phyloP scores from a whole-genome alignment of 176 grass and related monocot species.

The Musa troglodytarum region DNA sequence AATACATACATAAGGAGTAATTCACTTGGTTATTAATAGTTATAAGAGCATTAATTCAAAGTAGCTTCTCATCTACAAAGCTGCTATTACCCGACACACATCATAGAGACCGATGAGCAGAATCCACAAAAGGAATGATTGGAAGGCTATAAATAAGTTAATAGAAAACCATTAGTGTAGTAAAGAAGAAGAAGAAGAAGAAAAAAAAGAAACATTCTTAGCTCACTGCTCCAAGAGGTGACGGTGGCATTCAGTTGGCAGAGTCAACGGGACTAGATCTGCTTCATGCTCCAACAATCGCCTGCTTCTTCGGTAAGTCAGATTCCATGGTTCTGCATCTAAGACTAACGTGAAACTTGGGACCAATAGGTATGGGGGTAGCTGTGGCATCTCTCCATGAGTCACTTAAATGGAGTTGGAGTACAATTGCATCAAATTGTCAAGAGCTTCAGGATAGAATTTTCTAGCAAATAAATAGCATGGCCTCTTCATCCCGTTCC shows the following conservation, averaged over 20 bases:
- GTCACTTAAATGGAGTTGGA: constrained; percentile 57
- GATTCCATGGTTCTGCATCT: neutral
- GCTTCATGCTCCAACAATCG: neutral
- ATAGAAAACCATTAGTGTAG: neutral
- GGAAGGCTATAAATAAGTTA: neutral
- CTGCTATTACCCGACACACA: neutral
- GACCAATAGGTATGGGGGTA: neutral
- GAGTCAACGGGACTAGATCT: neutral
- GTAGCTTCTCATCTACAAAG: neutral
- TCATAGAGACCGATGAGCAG: neutral
- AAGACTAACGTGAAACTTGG: neutral
- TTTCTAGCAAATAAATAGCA: constrained; percentile 98
- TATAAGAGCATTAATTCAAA: neutral
- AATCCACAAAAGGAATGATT: neutral
- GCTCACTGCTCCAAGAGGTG: no score
- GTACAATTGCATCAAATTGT: constrained; percentile 72
- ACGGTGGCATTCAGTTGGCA: no score
- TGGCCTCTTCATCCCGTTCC: constrained; percentile 92
- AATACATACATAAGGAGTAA: no score
- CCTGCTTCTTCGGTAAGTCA: neutral
- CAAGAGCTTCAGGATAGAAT: constrained; percentile 72
- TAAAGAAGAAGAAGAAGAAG: neutral
- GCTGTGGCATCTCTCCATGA: neutral
- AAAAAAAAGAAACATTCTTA: neutral
- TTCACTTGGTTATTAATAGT: no score